These are phyloP conservation scores for Chlorella sp. DNA, from an alignment of 139 green algal genomes.

Conservation along the genomic window DNA sequence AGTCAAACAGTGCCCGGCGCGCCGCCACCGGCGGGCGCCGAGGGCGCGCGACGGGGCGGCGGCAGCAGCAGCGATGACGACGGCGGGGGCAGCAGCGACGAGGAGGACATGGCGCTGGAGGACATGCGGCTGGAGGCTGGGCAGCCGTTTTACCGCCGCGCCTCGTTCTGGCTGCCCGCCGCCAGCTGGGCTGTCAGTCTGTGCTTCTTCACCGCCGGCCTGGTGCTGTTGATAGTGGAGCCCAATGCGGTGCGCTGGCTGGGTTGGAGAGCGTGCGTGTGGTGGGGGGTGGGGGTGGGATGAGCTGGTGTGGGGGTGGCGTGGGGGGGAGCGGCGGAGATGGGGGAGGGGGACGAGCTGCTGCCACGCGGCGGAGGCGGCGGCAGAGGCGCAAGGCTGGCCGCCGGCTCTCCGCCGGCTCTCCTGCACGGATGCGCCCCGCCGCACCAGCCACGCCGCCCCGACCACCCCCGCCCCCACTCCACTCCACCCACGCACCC, in stretches of 20 bases:
- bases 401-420: background rate
- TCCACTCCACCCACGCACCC: background rate
- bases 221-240: background rate
- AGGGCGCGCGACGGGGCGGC: too few relatives aligned
- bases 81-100: too few relatives aligned
- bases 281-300: background rate
- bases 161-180: background rate
- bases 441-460: background rate
- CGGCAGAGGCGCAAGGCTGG: background rate
- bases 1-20: too few relatives aligned
- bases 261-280: background rate
- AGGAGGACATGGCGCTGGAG: background rate
- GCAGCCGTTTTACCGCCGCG: background rate
- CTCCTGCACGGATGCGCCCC: background rate
- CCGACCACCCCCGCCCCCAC: background rate
- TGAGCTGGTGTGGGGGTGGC: background rate
- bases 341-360: background rate
- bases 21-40: too few relatives aligned
- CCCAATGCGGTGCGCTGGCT: constrained; percentile 1
- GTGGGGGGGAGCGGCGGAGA: too few relatives aligned
- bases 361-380: background rate
- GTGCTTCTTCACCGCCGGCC: background rate
- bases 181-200: background rate
- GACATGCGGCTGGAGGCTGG: background rate
- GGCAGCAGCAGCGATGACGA: too few relatives aligned